Evolutionary conservation across 805 yeast species (phyloP), one percentile per base, ranked within the genome.

Genomic region (Ogataea thermomethanolica): DNA sequence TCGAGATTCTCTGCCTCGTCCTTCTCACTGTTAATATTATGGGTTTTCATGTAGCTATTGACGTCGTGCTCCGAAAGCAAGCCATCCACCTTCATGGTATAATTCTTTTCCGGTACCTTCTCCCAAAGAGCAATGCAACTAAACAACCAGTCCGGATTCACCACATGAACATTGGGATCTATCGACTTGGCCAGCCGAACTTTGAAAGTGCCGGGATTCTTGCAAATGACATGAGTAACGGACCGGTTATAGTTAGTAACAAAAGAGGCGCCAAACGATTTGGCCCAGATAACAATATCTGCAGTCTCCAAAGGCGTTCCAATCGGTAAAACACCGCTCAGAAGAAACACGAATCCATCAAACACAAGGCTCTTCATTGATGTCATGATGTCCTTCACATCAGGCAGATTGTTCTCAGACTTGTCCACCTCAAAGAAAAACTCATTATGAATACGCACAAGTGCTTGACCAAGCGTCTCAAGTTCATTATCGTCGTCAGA

Each of bases 131-230:
- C 79, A 49, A 91, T 69, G 60, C 96, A 85, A 26, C 83, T 80
- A 65, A 90, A 90, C 2, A 91, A 64, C 99, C 99, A 91, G 54
- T 86, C 93, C 2, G 95, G 90, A 54, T 81, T 82, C 13, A 91
- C 95, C n/a, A 91, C 74, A 51, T 82, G 79, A 25, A 83, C 82
- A 14, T 61, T 44, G 1, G 81, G 80, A 29, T 78, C 66, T 39
- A 78, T 66, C 0, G 81, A 67, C 55, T 74, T 77, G 0, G 96
- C 97, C 24, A 83, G 73, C 33, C 90, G 73, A 8, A 90, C 96
- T 59, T 91, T 91, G 53, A 78, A 75, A 0, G 99, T 93, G 13
- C 81, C 80, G 1, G 89, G 79, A 37, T 81, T 81, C 44, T 81
- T 76, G 29, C 96, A 86, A 12, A 91, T 81, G 3, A 91, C 84